Percentiles rank a stretch among this genome's conserved stretches.
Conservation (phyloP, 23 red algal species). For the Agarophyton chilense region DNA sequence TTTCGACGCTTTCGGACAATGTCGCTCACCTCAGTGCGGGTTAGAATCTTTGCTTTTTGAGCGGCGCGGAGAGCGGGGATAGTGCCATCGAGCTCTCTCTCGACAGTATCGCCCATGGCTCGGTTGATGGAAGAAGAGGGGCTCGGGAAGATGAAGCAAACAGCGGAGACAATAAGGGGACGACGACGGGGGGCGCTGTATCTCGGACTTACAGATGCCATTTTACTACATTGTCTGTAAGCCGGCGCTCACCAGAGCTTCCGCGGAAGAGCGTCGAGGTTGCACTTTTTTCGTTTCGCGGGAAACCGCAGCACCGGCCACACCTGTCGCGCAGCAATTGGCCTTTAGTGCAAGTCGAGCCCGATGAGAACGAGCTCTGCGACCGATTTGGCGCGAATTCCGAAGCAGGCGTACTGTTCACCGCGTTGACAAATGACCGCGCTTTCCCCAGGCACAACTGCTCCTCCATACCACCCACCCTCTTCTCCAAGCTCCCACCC, state of each 20-base stretch:
- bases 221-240: too few relatives aligned
- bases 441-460: too few relatives aligned
- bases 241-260: too few relatives aligned
- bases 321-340: background rate
- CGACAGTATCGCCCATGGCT: slow-evolving; percentile 38
- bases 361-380: slow-evolving; percentile 1
- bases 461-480: too few relatives aligned
- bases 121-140: too few relatives aligned
- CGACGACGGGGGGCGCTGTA: background rate
- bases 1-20: slow-evolving; percentile 56
- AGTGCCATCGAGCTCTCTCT: slow-evolving; percentile 29
- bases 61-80: slow-evolving; percentile 26
- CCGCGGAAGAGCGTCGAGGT: background rate
- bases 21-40: slow-evolving; percentile 14
- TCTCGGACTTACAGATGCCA: background rate
- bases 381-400: slow-evolving; percentile 20
- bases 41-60: slow-evolving; percentile 28
- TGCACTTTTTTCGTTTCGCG: slow-evolving; percentile 14
- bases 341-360: background rate
- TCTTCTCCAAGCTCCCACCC: background rate
- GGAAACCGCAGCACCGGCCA: background rate
- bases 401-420: slow-evolving; percentile 35
- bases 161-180: too few relatives aligned
- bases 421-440: slow-evolving; percentile 39
- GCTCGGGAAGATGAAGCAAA: background rate